phyloP scores from a whole-genome alignment of 2,329 filamentous ascomycete genomes.

The Trichoderma arundinaceum region DNA sequence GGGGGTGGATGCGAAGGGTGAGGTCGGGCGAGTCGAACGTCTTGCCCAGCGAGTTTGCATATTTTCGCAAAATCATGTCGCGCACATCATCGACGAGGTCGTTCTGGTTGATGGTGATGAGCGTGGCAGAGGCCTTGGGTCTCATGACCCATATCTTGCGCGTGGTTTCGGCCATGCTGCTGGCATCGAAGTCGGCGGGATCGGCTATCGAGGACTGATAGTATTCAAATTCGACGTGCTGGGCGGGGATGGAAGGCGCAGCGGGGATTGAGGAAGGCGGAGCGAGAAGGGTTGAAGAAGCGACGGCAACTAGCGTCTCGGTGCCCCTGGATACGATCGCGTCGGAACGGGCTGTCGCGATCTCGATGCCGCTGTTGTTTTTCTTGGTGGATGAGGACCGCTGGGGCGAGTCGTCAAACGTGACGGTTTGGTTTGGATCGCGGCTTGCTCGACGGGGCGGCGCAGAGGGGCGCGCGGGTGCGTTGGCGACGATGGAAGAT shows the following conservation, averaged over 20 bases:
- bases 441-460: constrained; percentile 38
- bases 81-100: constrained; percentile 94
- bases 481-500: neutral
- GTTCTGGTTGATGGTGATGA: constrained; percentile 83
- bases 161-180: constrained; percentile 66
- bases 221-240: constrained; percentile 37
- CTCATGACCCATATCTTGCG: constrained; percentile 96
- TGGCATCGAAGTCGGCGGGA: constrained; percentile 44
- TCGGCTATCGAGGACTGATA: constrained; percentile 10
- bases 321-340: neutral
- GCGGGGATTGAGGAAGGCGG: neutral
- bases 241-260: constrained; percentile 34
- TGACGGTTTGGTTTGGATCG: constrained; percentile 18
- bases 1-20: constrained; percentile 74
- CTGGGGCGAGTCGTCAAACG: constrained; percentile 12
- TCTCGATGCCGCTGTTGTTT: neutral
- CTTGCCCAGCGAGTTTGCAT: constrained; percentile 87
- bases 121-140: constrained; percentile 81
- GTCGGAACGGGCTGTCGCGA: neutral
- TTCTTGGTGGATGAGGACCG: neutral
- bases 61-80: constrained; percentile 90
- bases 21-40: constrained; percentile 92
- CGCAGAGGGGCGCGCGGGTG: constrained; percentile 21
- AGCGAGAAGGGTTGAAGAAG: neutral
- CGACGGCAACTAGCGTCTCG: constrained; percentile 4